phyloP scores from a whole-genome alignment of 306 rosid species.

The apple (Malus domestica) region DNA sequence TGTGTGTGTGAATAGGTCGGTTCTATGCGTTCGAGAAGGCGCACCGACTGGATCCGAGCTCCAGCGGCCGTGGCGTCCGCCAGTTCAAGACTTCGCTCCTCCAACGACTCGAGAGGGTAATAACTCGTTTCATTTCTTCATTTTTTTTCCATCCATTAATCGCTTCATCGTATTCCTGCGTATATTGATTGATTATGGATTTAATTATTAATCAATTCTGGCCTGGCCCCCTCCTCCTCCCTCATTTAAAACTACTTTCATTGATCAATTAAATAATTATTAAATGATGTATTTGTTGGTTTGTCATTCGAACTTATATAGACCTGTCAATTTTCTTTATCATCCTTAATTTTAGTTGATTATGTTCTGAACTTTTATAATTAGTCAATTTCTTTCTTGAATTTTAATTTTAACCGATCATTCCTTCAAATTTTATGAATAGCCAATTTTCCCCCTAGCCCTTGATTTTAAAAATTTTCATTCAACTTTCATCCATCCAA shows the following conservation, averaged over 20 bases:
- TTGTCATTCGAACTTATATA: too few species aligned
- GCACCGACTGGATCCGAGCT: conserved; percentile 81
- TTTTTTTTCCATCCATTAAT: not conserved
- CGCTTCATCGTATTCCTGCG: not conserved
- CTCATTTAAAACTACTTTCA: not conserved
- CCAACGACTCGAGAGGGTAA: conserved; percentile 85
- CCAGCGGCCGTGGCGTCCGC: conserved; percentile 93
- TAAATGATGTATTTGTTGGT: not conserved
- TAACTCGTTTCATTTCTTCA: not conserved
- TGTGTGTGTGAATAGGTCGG: conserved; percentile 46
- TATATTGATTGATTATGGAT: not conserved
- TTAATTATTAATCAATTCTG: not conserved
- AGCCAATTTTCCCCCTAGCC: too few species aligned
- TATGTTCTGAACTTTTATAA: too few species aligned
- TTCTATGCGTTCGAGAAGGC: conserved; percentile 97
- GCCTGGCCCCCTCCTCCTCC: not conserved
- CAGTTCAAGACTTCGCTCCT: conserved; percentile 81
- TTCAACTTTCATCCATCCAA: too few species aligned
- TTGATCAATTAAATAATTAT: not conserved
- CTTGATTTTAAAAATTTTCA: too few species aligned
- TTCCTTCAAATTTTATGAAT: too few species aligned
- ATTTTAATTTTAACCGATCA: too few species aligned
- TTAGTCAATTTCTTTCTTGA: too few species aligned
- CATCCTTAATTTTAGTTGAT: too few species aligned
- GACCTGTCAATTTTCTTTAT: too few species aligned